Base-by-base conservation (phyloP, 2,329 filamentous ascomycete genomes). In the Nemania diffusa region DNA sequence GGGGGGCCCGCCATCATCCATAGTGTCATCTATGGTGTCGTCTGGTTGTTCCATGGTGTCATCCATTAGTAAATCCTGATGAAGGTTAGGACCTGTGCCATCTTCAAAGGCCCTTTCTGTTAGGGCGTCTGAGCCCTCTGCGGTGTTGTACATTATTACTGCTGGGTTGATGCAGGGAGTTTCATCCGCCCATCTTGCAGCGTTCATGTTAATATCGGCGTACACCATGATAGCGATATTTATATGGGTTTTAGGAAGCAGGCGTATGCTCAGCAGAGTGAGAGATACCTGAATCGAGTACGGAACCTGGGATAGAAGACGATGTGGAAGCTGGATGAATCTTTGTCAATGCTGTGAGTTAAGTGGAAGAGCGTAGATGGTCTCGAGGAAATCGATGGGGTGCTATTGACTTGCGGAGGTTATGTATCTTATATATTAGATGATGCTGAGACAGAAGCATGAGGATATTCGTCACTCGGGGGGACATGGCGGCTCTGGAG, bases 131-230 rank as follows among this genome's bases (percentile, higher is more conserved):
- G 17, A 42, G 32, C n/a, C 11, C 24, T 7, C 17, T 24, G 37
- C 27, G 13, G 15, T 17, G 17, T 42, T 44, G 8, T 29, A 6
- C 57, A 53, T 53, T 61, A 53, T 22, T 15, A 11, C 9, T 8
- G 48, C 15, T 3, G 59, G 59, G 27, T 62, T 32, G 46, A 62
- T 15, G n/a, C 59, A 62, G 6, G 40, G 26, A 13, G 17, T 55
- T 24, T 11, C 37, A 26, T 62, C 26, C 7, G 20, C 3, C 24
- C 44, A 9, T 1, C 15, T 7, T 3, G 15, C 15, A 13, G 27
- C 27, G 27, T 55, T 62, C 59, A 62, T 62, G 2, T 55, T 62
- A 27, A 55, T 55, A 17, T 62, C 37, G 22, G 13, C 27, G 0
- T 55, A 5, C 11, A 51, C 24, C 59, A 62, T 62, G n/a, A 6